These are phyloP conservation scores for Lagenaria siceraria DNA, from an alignment of 306 rosid species.

Conservation along the genomic window DNA sequence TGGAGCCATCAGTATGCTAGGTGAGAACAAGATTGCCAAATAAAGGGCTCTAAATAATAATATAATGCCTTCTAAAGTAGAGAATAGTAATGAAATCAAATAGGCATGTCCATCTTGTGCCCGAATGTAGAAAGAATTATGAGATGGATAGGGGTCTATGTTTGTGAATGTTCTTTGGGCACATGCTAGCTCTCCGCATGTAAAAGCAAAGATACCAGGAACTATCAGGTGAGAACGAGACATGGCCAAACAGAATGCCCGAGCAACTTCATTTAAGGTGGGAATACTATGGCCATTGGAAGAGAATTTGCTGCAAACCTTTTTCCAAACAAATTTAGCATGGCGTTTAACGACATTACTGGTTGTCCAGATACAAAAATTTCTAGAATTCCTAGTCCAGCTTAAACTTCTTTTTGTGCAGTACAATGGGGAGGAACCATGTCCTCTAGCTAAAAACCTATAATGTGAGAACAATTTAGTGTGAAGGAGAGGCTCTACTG, in stretches of 20 bases:
- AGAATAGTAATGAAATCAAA: conserved; percentile 31
- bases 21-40: conserved; percentile 69
- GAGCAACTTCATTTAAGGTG: conserved; percentile 58
- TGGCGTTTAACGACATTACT: conserved; percentile 31
- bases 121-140: conserved; percentile 41
- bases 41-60: conserved; percentile 62
- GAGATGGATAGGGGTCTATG: conserved; percentile 35
- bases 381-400: conserved; percentile 20
- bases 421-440: conserved; percentile 27
- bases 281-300: conserved; percentile 27
- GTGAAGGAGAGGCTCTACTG: conserved; percentile 36
- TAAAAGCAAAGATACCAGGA: conserved; percentile 72
- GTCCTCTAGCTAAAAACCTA: conserved; percentile 29
- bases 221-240: conserved; percentile 58
- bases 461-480: conserved; percentile 30
- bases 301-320: conserved; percentile 38
- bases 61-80: conserved; percentile 49
- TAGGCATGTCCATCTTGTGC: conserved; percentile 77
- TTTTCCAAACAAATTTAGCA: conserved; percentile 59
- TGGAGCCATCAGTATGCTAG: conserved; percentile 80
- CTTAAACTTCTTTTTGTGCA: conserved; percentile 23
- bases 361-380: conserved; percentile 26
- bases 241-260: conserved; percentile 76
- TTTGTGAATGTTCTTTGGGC: conserved; percentile 43
- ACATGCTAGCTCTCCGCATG: conserved; percentile 73